Evolutionary conservation across 2,329 filamentous ascomycete genomes (phyloP).

Genomic region (Monilinia fructigena): DNA sequence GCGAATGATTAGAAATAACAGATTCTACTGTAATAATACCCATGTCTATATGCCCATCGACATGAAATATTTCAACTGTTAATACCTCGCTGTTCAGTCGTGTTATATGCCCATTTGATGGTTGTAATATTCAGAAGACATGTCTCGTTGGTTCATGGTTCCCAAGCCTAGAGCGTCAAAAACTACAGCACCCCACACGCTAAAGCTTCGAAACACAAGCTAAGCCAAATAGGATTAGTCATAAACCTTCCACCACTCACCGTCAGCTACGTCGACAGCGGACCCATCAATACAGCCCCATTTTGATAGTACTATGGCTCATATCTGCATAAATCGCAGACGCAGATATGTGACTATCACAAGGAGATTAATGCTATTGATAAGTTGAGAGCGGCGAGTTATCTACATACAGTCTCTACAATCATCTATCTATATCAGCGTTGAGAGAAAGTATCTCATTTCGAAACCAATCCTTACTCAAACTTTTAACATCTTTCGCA

Average conservation of each 20-base stretch:
- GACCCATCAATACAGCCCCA: conserved; percentile 7
- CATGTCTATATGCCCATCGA: background rate
- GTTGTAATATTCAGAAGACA: too few relatives aligned
- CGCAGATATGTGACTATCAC: conserved; percentile 5
- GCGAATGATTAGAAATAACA: background rate
- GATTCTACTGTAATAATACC: background rate
- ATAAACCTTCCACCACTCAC: conserved; percentile 3
- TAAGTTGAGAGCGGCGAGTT: conserved; percentile 12
- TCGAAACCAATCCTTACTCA: background rate
- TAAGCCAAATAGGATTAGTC: background rate
- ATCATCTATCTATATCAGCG: background rate
- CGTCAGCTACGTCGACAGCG: conserved; percentile 19
- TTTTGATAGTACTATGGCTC: conserved; percentile 12
- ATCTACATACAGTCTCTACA: conserved; percentile 3
- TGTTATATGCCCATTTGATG: conserved; percentile 14
- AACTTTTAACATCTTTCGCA: conserved; percentile 8
- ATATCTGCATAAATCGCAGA: conserved; percentile 12
- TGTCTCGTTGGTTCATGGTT: too few relatives aligned
- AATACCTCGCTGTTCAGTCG: background rate
- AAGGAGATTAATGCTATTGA: conserved; percentile 11
- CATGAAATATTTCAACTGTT: background rate
- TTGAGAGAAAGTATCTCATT: background rate
- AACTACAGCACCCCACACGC: too few relatives aligned
- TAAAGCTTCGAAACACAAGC: background rate
- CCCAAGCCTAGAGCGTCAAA: too few relatives aligned